Percentiles rank a stretch among this genome's conserved stretches.
Conservation (phyloP, 169 alveolate species). For the Cardiosporidium cionae region DNA sequence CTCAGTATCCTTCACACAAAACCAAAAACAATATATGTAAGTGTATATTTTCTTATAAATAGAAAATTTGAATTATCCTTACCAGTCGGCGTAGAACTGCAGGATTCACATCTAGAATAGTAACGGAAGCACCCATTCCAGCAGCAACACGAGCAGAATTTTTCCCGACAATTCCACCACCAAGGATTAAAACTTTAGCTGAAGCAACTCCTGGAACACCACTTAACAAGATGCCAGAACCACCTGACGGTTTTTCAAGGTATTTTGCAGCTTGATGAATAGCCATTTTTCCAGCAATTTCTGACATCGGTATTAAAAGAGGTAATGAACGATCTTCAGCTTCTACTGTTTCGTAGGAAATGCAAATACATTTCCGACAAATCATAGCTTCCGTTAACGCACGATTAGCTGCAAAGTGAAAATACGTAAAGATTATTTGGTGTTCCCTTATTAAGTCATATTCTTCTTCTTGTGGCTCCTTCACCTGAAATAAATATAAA, state of each 20-base stretch:
- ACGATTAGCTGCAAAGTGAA: conserved; percentile 17
- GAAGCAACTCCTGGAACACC: conserved; percentile 31
- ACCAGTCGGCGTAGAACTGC: conserved; percentile 1
- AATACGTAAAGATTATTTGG: conserved; percentile 19
- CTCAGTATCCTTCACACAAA: neutral
- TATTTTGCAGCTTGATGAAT: conserved; percentile 8
- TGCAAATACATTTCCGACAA: neutral
- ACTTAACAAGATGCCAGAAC: conserved; percentile 18
- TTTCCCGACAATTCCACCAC: conserved; percentile 32
- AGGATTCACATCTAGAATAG: conserved; percentile 8
- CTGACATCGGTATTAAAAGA: conserved; percentile 29
- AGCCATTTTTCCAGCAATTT: conserved; percentile 26
- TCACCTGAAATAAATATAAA: conserved; percentile 7
- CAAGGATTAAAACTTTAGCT: conserved; percentile 13
- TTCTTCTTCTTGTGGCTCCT: conserved; percentile 25
- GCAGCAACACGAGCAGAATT: conserved; percentile 20
- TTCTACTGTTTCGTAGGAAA: conserved; percentile 27
- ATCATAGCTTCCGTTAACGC: conserved; percentile 21
- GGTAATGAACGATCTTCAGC: neutral
- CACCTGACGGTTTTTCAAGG: conserved; percentile 1
- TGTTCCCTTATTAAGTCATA: neutral
- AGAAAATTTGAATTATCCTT: neutral
- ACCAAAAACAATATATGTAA: neutral
- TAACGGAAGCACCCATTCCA: conserved; percentile 17
- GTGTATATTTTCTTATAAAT: too few species aligned